Conservation (phyloP, 345 rosid genomes). For the Heritiera littoralis region DNA sequence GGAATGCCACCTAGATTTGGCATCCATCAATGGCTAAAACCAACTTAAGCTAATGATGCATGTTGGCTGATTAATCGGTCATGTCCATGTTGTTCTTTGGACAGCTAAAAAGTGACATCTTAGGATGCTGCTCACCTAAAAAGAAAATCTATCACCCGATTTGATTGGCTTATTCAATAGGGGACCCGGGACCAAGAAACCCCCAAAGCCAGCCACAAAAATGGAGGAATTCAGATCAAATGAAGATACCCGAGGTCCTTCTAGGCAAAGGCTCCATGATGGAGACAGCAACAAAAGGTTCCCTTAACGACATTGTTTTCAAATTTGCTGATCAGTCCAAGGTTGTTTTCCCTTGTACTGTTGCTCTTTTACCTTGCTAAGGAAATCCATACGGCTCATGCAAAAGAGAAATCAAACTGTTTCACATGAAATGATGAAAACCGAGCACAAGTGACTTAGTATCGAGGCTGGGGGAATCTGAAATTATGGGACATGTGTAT, state of each 20-base stretch:
- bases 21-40: constrained; percentile 8
- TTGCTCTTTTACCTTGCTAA: constrained; percentile 21
- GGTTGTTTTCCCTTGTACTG: background rate
- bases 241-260: constrained; percentile 12
- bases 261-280: constrained; percentile 12
- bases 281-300: constrained; percentile 1
- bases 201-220: constrained; percentile 19
- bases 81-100: constrained; percentile 15
- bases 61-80: background rate
- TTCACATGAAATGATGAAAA: too few species aligned
- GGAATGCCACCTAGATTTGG: constrained; percentile 23
- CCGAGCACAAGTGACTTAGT: background rate
- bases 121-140: constrained; percentile 34
- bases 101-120: constrained; percentile 33
- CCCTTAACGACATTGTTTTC: constrained; percentile 5
- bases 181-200: background rate
- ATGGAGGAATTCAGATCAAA: constrained; percentile 2
- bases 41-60: constrained; percentile 2
- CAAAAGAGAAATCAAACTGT: background rate
- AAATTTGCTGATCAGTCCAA: background rate
- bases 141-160: constrained; percentile 19
- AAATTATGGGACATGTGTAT: constrained; percentile 22
- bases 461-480: constrained; percentile 2
- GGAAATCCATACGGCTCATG: constrained; percentile 3
- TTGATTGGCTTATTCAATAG: constrained; percentile 29